phyloP scores from a whole-genome alignment of 2,329 filamentous ascomycete species.

The Clonostachys rosea region DNA sequence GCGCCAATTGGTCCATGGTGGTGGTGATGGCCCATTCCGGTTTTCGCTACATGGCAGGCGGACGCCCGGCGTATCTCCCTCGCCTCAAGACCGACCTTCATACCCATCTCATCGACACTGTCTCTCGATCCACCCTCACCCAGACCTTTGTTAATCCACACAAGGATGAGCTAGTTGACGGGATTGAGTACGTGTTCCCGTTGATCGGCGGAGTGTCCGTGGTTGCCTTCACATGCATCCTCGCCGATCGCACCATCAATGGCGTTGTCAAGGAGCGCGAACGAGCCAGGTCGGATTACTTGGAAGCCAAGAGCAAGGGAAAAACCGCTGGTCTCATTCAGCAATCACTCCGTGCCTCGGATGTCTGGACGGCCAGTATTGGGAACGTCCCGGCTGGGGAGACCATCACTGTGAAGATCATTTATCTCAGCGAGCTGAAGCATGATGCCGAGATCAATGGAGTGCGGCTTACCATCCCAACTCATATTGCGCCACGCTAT shows the following conservation, averaged over 20 bases:
- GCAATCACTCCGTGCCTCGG: constrained; percentile 52
- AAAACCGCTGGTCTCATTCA: constrained; percentile 63
- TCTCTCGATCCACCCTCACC: constrained; percentile 18
- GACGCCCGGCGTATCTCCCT: no score
- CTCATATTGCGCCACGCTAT: constrained; percentile 62
- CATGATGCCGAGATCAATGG: constrained; percentile 66
- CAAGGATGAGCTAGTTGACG: constrained; percentile 11
- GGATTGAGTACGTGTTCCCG: constrained; percentile 67
- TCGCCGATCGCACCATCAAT: constrained; percentile 54
- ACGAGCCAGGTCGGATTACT: constrained; percentile 54
- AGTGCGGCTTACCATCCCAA: constrained; percentile 65
- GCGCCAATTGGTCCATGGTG: no score
- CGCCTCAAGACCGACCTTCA: no score
- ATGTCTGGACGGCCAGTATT: constrained; percentile 64
- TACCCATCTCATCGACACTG: no score
- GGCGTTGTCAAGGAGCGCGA: constrained; percentile 65
- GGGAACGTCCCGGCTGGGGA: constrained; percentile 61
- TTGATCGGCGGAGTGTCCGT: constrained; percentile 70
- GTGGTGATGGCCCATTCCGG: no score
- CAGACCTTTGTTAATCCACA: constrained; percentile 60
- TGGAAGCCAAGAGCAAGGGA: constrained; percentile 51
- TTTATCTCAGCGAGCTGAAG: constrained; percentile 66
- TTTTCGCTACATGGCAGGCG: no score
- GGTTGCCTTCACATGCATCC: constrained; percentile 60
- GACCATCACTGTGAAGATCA: constrained; percentile 56